Evolutionary conservation across 1,284 basidiomycete genomes (phyloP), one percentile per base, ranked within the genome.

Genomic region (Porogramme epimiltina): DNA sequence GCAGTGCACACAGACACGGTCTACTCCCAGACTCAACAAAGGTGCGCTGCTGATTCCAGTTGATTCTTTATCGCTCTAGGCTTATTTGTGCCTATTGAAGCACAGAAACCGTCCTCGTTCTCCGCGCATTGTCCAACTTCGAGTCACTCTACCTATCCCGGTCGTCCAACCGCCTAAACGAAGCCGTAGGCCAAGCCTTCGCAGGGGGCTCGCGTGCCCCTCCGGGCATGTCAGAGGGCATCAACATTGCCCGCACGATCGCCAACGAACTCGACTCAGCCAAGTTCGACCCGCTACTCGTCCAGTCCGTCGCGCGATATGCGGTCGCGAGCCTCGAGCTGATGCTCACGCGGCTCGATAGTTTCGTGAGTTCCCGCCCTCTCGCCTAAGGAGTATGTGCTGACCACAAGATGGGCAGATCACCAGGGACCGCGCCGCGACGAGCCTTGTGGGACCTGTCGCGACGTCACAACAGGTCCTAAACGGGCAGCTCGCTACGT

Each of bases 261-360:
- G 82, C 84, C 16, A 98, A 98, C 67, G 95, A 97, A 66, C 79
- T 98, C 3, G 95, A 98, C 68, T 85, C 92, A 2, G 94, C 93
- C 3, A 83, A 89, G 51, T 98, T 97, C 66, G 95, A 98, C 70
- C 95, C 95, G 0, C 66, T 98, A 25, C 76, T 98, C 8, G 83
- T 93, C 5, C 80, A 81, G 49, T 81, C 83, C 1, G 86, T 95
- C 3, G 91, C 93, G 3, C 86, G 86, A 61, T 87, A 85, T 63
- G 84, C 82, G 0, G 77, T 75, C 13, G 75, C 80, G 15, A 83
- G 85, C 40, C 64, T 97, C 39, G 89, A 92, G 23, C 77, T 76
- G 58, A 75, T 93, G 59, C 64, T 84, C 15, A 74, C 75, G 2
- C 76, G 85, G 45, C 69, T 82, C 4, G 91, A 95, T 46, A 72